Conservation (phyloP, 352 stramenopile genomes). For the Hyaloperonospora brassicae region DNA sequence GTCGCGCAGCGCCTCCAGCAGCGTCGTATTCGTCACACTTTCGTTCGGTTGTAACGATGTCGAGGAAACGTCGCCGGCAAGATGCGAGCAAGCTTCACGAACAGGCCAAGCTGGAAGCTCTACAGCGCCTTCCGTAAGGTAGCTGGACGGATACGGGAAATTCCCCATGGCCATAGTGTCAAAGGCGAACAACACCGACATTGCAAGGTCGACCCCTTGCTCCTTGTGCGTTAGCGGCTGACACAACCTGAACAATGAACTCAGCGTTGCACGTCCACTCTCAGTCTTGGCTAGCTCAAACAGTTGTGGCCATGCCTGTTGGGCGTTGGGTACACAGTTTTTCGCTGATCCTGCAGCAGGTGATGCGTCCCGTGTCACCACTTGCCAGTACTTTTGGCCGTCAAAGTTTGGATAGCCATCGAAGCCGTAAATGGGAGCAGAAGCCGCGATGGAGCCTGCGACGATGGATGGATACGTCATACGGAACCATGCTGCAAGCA, state of each 20-base stretch:
- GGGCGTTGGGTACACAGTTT: slow-evolving; percentile 81
- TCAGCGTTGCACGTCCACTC: slow-evolving; percentile 41
- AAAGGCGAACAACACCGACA: slow-evolving; percentile 79
- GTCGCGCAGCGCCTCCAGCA: slow-evolving; percentile 47
- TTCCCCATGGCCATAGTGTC: slow-evolving; percentile 93
- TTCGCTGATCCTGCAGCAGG: slow-evolving; percentile 52
- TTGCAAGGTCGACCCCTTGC: slow-evolving; percentile 55
- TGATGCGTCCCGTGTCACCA: slow-evolving; percentile 70
- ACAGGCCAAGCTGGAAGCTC: slow-evolving; percentile 88
- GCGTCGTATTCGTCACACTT: slow-evolving; percentile 8
- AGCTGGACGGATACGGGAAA: slow-evolving; percentile 92
- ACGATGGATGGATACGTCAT: slow-evolving; percentile 92
- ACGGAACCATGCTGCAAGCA: slow-evolving; percentile 92
- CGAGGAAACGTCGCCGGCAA: slow-evolving; percentile 39
- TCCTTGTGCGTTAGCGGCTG: slow-evolving; percentile 37
- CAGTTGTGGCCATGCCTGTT: slow-evolving; percentile 69
- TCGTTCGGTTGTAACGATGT: slow-evolving; percentile 20
- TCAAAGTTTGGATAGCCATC: slow-evolving; percentile 49
- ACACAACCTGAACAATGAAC: slow-evolving; percentile 60
- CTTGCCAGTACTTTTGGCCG: slow-evolving; percentile 75
- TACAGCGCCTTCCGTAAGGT: slow-evolving; percentile 74
- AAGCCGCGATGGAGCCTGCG: slow-evolving; percentile 89
- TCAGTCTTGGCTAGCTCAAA: slow-evolving; percentile 61
- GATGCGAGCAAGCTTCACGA: slow-evolving; percentile 79
- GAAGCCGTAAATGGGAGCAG: slow-evolving; percentile 90